Base-by-base conservation (phyloP, 345 rosid species). In the Eucalyptus globulus region DNA sequence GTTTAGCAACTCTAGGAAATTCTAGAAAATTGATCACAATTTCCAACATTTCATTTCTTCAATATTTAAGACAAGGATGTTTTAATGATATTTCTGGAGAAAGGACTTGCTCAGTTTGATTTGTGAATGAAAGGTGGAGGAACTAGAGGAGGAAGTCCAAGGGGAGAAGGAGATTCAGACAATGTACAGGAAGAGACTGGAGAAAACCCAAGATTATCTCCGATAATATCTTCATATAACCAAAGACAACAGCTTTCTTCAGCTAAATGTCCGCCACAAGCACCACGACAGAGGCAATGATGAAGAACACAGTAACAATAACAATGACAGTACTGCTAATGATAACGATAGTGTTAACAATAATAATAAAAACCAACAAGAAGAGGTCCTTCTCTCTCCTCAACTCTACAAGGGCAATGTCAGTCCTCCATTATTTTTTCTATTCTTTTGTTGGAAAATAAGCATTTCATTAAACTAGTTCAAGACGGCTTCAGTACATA, bases 171-270 rank as follows among this genome's bases (percentile, higher is more conserved):
- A 92, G 85, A 87, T 91, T 6, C 54, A 91, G 90, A 86, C 89
- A 29, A 87, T 92, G 92, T 92, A 92, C 91, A 92, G 89, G 45
- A 93, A 88, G 92, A 93, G 93, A 49, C 87, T 91, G 92, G 96
- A 94, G 87, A 93, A 94, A 56, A 91, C 95, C 31, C 94, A 94
- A 58, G 94, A 94, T 47, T 93, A 93, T 69, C 91, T 95, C 34
- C 91, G 90, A 87, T 88, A 90, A 80, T 94, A 95, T 88, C 94
- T 94, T 76, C 96, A 94, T 87, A 91, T 91, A 34, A 95, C 96
- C 37, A 92, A 94, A 76, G 93, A 92, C 19, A 91, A 93, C 31
- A 94, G 95, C n/a, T 90, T 95, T 88, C 54, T 94, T 91, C 91
- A 92, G 89, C 92, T 91, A 44, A 92, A 93, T 65, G 85, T 81